Percentiles rank a stretch among this genome's conserved stretches.
Evolutionary conservation across 202 grass and related monocot species (phyloP).

Genomic region (Setaria italica): DNA sequence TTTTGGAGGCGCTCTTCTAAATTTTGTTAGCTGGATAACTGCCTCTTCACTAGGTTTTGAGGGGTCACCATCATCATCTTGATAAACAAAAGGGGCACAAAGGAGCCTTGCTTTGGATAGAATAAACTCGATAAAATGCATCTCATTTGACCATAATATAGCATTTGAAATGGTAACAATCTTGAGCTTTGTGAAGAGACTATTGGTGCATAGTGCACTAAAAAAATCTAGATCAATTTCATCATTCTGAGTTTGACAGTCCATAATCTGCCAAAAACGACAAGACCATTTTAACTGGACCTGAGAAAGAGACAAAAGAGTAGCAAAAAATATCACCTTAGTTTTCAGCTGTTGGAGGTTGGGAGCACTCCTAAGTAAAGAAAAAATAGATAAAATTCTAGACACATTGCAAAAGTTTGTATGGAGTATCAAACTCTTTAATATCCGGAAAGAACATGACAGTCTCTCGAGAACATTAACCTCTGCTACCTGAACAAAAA

Average conservation of each 20-base stretch:
- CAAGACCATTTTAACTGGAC: no score
- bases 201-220: background rate
- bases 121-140: slow-evolving; percentile 20
- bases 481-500: slow-evolving; percentile 1
- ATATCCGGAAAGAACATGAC: slow-evolving; percentile 16
- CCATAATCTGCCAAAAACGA: background rate
- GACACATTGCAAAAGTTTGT: background rate
- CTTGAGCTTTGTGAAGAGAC: background rate
- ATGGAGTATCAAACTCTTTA: background rate
- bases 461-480: slow-evolving; percentile 5
- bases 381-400: slow-evolving; percentile 22
- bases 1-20: slow-evolving; percentile 18
- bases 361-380: slow-evolving; percentile 2
- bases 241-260: background rate
- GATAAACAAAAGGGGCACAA: background rate
- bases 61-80: background rate
- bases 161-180: background rate
- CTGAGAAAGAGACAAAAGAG: no score
- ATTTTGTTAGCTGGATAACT: slow-evolving; percentile 9
- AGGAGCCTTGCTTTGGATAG: slow-evolving; percentile 24
- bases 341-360: slow-evolving; percentile 11
- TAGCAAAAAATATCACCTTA: slow-evolving; percentile 2
- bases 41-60: background rate
- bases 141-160: slow-evolving; percentile 6
- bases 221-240: slow-evolving; percentile 6